A percentile compares a stretch with the other conserved stretches of the same genome.
Evolutionary conservation across 495 filamentous ascomycete genomes (phyloP).

Genomic region (Pseudevernia furfuracea): DNA sequence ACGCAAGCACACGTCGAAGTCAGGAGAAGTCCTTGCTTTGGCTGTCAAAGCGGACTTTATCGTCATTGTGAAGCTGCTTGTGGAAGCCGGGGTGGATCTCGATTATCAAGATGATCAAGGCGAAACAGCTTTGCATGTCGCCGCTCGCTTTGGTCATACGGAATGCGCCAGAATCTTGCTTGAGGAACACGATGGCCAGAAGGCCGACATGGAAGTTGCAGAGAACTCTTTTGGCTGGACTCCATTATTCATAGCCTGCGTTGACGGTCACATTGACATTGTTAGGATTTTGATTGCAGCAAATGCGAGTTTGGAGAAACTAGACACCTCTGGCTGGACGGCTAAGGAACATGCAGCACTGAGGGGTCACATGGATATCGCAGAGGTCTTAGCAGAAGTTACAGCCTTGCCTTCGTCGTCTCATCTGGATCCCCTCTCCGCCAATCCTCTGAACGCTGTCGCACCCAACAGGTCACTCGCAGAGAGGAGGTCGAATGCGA

Average conservation of each 20-base stretch:
- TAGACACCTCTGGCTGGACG: constrained; percentile 88
- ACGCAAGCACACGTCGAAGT: constrained; percentile 65
- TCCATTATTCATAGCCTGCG: constrained; percentile 81
- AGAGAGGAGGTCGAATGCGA: constrained; percentile 45
- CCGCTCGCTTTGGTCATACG: constrained; percentile 77
- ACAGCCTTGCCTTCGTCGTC: constrained; percentile 35
- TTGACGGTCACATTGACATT: constrained; percentile 70
- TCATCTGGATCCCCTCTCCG: constrained; percentile 34
- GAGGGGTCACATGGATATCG: constrained; percentile 76
- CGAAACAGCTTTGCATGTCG: constrained; percentile 89
- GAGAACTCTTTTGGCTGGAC: constrained; percentile 92
- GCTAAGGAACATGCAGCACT: constrained; percentile 88
- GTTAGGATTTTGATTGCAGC: constrained; percentile 71
- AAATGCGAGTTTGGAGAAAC: constrained; percentile 62
- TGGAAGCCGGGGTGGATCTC: constrained; percentile 85
- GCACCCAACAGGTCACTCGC: constrained; percentile 31
- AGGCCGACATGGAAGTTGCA: constrained; percentile 63
- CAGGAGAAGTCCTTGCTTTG: constrained; percentile 81
- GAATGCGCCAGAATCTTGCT: constrained; percentile 72
- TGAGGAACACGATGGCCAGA: constrained; percentile 58
- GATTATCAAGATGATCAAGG: constrained; percentile 90
- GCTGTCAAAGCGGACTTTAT: constrained; percentile 80
- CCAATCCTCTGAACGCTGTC: constrained; percentile 41
- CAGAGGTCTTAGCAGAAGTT: constrained; percentile 53
- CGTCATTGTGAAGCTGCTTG: constrained; percentile 73